Base-by-base conservation (phyloP, 2,329 filamentous ascomycete genomes). In the Cladophialophora carrionii region DNA sequence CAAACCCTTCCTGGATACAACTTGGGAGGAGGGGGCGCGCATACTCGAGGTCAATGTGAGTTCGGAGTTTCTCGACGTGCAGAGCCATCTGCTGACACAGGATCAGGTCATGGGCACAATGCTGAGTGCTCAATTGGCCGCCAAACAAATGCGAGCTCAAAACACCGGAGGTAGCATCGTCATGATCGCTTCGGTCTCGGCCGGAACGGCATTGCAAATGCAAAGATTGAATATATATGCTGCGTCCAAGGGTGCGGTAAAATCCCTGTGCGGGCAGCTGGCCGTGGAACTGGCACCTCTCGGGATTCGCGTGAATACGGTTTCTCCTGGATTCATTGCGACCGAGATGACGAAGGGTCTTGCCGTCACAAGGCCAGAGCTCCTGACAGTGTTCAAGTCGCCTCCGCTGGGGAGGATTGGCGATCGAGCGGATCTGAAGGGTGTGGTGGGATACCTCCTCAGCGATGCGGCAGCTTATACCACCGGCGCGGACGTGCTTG, bases 71-170 rank as follows among this genome's bases (percentile, higher is more conserved):
- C 14, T 26, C 20, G 9, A n/a, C 32, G 56, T 26, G 20, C 76
- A 78, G n/a, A 76, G 78, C 64, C 73, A 77, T 57, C 74, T 77
- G 32, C 71, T 82, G 14, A 72, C 79, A 2, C 71, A 0, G 76
- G 81, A 60, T 14, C 83, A 84, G 64, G 76, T 79, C 20, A 71
- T 76, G 57, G 81, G 80, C 1, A 73, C 78, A 2, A 82, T 79
- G 68, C 81, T 79, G 65, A 78, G 75, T 8, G 81, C 82, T 0
- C 80, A 84, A 68, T 71, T 81, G 8, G 82, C 81, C 1, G 82
- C 81, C 0, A 77, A 79, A 64, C 78, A 81, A 32, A 85, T 85
- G 79, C 81, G 83, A 37, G 75, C 76, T 0, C 84, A 82, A 67
- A 78, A 78, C 1, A 83, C 82, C 0, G 63, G 66, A 20, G 68